Conservation (phyloP, 495 filamentous ascomycete genomes). For the Neurospora intermedia region DNA sequence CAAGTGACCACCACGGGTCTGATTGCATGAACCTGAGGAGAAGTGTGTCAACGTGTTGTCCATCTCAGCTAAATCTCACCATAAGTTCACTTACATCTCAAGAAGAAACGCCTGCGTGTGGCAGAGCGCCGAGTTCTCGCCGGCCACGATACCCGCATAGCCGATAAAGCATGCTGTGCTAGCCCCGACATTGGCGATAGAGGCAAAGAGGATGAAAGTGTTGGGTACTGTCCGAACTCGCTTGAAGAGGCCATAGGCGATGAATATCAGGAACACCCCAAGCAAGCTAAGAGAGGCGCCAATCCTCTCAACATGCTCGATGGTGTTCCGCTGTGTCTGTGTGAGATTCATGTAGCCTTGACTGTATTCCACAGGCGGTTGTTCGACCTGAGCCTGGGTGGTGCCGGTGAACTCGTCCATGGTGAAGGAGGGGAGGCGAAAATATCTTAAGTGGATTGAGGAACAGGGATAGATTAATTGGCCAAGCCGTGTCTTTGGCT, state of each 20-base stretch:
- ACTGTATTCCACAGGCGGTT: background rate
- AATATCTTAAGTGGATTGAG: constrained; percentile 3
- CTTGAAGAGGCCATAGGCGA: constrained; percentile 51
- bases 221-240: constrained; percentile 68
- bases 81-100: constrained; percentile 31
- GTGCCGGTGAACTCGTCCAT: background rate
- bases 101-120: constrained; percentile 71
- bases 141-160: constrained; percentile 40
- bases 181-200: constrained; percentile 69
- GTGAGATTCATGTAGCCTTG: constrained; percentile 24
- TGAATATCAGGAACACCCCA: constrained; percentile 58
- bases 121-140: constrained; percentile 47
- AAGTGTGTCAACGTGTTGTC: background rate
- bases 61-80: background rate
- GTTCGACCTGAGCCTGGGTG: background rate
- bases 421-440: background rate
- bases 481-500: background rate
- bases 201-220: constrained; percentile 71
- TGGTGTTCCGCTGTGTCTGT: constrained; percentile 15
- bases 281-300: constrained; percentile 52
- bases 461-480: constrained; percentile 12
- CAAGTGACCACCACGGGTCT: constrained; percentile 51
- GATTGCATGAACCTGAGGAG: constrained; percentile 44
- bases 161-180: constrained; percentile 68
- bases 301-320: constrained; percentile 33